These are phyloP conservation scores for Rosa lucieae DNA, from an alignment of 306 rosid species.

Conservation along the genomic window DNA sequence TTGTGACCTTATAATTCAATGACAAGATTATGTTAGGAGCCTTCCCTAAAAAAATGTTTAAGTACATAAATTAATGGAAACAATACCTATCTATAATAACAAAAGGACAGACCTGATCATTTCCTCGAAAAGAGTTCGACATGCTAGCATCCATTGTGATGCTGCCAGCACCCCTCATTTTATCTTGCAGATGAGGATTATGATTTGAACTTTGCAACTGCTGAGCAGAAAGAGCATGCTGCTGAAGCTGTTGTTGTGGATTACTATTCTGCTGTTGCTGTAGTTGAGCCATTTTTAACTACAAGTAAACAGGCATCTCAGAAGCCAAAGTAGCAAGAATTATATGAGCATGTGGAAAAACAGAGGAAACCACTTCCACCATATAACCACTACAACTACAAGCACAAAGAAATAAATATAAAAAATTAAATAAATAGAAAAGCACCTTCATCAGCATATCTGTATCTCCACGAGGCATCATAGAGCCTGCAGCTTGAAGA, in stretches of 20 bases:
- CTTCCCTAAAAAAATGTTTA: background rate
- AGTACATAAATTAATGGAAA: background rate
- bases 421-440: no score
- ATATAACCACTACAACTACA: no score
- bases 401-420: no score
- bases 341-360: background rate
- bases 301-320: constrained; percentile 30
- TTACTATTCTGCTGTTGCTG: constrained; percentile 65
- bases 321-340: constrained; percentile 24
- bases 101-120: constrained; percentile 83
- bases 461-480: no score
- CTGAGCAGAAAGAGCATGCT: no score
- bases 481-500: no score
- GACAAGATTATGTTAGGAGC: constrained; percentile 44
- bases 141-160: constrained; percentile 83
- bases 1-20: constrained; percentile 69
- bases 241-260: constrained; percentile 75
- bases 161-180: constrained; percentile 76
- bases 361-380: background rate
- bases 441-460: no score
- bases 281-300: constrained; percentile 88
- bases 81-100: background rate
- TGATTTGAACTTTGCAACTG: constrained; percentile 74
- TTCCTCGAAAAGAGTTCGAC: constrained; percentile 94
- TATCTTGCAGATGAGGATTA: constrained; percentile 88